Percentiles rank a stretch among this genome's conserved stretches.
phyloP scores from a whole-genome alignment of 1,139 yeast species.

The Pichia sp. region DNA sequence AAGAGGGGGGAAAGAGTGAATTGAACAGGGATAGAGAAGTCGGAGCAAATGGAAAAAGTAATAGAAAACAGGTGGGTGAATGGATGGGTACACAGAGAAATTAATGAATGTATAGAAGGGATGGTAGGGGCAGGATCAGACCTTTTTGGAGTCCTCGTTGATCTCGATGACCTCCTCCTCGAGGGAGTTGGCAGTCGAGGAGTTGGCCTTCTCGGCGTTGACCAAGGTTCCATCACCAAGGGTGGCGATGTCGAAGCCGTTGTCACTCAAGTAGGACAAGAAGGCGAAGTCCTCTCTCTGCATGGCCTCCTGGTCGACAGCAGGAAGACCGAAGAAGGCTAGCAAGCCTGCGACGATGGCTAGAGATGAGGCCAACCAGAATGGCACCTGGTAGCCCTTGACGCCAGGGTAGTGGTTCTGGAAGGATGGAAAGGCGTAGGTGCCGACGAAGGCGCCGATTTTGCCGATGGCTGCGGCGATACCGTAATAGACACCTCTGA shows the following conservation, averaged over 20 bases:
- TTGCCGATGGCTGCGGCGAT: constrained; percentile 90
- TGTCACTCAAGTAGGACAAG: constrained; percentile 53
- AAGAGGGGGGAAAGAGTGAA: no score
- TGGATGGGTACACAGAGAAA: background rate
- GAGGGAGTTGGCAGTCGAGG: constrained; percentile 5
- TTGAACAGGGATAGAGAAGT: no score
- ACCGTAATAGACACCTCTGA: constrained; percentile 89
- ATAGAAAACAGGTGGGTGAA: no score
- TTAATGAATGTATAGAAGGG: no score
- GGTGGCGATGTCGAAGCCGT: constrained; percentile 56
- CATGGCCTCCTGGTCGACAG: constrained; percentile 80
- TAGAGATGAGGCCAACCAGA: constrained; percentile 74
- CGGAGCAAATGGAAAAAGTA: no score
- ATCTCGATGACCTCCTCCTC: constrained; percentile 12
- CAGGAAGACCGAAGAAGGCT: constrained; percentile 70
- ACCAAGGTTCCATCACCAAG: constrained; percentile 39
- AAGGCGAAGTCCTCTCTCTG: constrained; percentile 72
- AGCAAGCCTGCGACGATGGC: constrained; percentile 69
- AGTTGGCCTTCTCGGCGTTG: constrained; percentile 12
- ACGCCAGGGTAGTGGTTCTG: constrained; percentile 40
- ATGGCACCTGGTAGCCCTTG: constrained; percentile 56
- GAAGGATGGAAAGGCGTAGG: constrained; percentile 70
- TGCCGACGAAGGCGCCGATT: constrained; percentile 88
- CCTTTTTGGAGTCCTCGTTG: constrained; percentile 1
- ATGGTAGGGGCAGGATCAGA: background rate